Base-by-base conservation (phyloP, 169 alveolate genomes). In the Plasmodium falciparum region DNA sequence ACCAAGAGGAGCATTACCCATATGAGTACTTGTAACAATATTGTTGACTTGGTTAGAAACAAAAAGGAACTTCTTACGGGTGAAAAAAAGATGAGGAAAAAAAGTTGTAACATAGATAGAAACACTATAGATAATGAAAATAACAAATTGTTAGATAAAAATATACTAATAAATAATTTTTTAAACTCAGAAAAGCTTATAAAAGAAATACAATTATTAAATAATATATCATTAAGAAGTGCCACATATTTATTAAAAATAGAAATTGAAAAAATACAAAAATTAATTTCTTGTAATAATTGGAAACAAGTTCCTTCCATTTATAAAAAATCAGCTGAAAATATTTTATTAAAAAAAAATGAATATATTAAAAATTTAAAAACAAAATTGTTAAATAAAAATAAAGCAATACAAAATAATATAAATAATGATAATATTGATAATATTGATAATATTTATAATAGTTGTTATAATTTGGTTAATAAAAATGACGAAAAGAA, bases 291-390 rank as follows among this genome's bases (percentile, higher is more conserved):
- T 13, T 76, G 89, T 56, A 45, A 17, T 8, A 47, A 65, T 47
- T 76, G 89, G 89, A 22, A 50, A 20, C 63, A 50, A 3, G 73
- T 65, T n/a, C 89, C 89, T 26, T 76, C 47, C 33, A 67, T 76
- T 22, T 76, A 76, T 50, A 74, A 76, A 43, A 76, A 76, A 58
- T 63, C 89, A 65, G 89, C 89, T 1, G 39, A 63, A 17, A 75
- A 76, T 13, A 50, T 76, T n/a, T 8, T 63, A 17, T 11, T 63
- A 33, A 49, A 26, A 12, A 76, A 58, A 65, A 76, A 54, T 6
- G 76, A 76, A 39, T 62, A 76, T 67, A 26, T 76, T 26, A 76
- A 24, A 26, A 66, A 76, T 0, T 17, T 76, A 20, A 50, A 76
- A 33, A n/a, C 8, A 43, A 50, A 74, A 65, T 15, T 33, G 17